These are phyloP conservation scores for Colletotrichum sp. DNA, from an alignment of 2,329 filamentous ascomycete genomes.

Conservation along the genomic window DNA sequence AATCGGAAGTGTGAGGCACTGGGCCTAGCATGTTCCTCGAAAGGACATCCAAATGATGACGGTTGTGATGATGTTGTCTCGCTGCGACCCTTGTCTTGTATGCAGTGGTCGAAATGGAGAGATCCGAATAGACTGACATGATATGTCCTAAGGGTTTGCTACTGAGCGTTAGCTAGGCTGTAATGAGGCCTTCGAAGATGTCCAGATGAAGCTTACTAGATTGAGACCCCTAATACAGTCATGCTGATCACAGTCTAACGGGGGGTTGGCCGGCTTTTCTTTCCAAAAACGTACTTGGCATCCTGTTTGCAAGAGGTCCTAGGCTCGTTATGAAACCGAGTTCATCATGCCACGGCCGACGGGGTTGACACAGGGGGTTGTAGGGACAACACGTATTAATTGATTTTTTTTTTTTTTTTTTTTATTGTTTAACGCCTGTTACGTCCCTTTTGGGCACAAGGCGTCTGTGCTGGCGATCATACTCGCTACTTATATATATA, in stretches of 20 bases:
- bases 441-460: too few relatives aligned
- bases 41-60: neutral
- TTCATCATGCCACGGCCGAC: neutral
- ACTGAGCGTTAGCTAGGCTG: accelerated
- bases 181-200: neutral
- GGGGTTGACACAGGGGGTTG: neutral
- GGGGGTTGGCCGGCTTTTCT: neutral
- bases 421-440: too few relatives aligned
- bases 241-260: neutral
- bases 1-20: neutral
- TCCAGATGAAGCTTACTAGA: neutral
- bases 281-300: neutral
- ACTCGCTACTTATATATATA: too few relatives aligned
- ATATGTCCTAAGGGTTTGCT: neutral
- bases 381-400: neutral
- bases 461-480: too few relatives aligned
- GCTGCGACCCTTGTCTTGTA: neutral
- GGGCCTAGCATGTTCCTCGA: neutral
- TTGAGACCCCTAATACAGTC: neutral
- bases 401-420: too few relatives aligned
- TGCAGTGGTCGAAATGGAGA: neutral
- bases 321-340: neutral
- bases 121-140: neutral
- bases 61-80: neutral
- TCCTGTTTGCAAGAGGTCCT: neutral